Conservation (phyloP, 2,329 filamentous ascomycete species). For the Penicillium sp. region DNA sequence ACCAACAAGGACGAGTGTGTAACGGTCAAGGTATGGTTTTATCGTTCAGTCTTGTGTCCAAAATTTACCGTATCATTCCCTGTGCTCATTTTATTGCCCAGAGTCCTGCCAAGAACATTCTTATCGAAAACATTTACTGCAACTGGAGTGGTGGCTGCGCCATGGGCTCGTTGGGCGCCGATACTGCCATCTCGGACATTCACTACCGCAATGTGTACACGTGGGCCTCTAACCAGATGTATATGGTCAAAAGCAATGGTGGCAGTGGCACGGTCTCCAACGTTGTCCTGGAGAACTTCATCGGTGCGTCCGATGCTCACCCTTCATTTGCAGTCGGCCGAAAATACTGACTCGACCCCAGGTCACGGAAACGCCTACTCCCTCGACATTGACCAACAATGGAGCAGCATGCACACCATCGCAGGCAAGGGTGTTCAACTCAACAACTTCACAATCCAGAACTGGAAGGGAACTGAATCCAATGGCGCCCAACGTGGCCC, state of each 20-base stretch:
- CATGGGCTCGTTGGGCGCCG: slow-evolving; percentile 50
- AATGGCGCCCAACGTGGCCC: slow-evolving; percentile 49
- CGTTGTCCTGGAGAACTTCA: slow-evolving; percentile 51
- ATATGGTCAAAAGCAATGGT: slow-evolving; percentile 58
- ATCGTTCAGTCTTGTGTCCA: too few species aligned
- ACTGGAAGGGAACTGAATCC: slow-evolving; percentile 51
- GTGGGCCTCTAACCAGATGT: slow-evolving; percentile 56
- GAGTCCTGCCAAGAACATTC: slow-evolving; percentile 48
- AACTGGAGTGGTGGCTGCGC: slow-evolving; percentile 57
- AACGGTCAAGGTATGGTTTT: slow-evolving; percentile 44
- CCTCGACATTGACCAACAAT: slow-evolving; percentile 51
- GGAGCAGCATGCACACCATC: slow-evolving; percentile 40
- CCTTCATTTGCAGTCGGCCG: not conserved
- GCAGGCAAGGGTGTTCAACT: slow-evolving; percentile 49
- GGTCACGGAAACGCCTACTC: slow-evolving; percentile 56
- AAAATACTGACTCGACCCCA: not conserved
- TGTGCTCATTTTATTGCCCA: slow-evolving; percentile 11
- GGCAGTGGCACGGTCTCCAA: slow-evolving; percentile 50
- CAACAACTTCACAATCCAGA: slow-evolving; percentile 48
- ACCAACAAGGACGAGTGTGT: slow-evolving; percentile 60
- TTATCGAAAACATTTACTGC: slow-evolving; percentile 57
- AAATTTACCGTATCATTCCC: too few species aligned
- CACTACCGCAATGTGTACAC: slow-evolving; percentile 55
- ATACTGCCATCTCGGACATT: slow-evolving; percentile 48
- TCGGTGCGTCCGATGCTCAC: slow-evolving; percentile 23